These are phyloP conservation scores for Camellia lanceoleosa DNA, from an alignment of 148 eudicot species.

Conservation along the genomic window DNA sequence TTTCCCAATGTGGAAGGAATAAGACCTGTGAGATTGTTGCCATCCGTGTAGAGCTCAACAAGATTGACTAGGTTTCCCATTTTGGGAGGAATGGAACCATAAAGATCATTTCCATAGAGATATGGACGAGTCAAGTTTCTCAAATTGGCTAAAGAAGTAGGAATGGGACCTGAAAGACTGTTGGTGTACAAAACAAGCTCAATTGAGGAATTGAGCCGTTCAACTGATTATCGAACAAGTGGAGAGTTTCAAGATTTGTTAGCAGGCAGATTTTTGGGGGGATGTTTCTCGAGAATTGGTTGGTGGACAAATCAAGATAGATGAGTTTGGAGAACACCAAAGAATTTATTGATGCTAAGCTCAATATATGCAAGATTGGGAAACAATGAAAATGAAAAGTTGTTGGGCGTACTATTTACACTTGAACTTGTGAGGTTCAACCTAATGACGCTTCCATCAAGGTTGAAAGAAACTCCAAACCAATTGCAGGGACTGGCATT, in stretches of 20 bases:
- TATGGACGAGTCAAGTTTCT: neutral
- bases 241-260: slow-evolving; percentile 25
- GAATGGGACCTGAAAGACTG: slow-evolving; percentile 15
- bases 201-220: slow-evolving; percentile 17
- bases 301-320: slow-evolving; percentile 5
- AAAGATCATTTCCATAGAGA: neutral
- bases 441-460: slow-evolving; percentile 25
- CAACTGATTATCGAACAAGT: slow-evolving; percentile 20
- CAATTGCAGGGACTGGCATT: slow-evolving; percentile 34
- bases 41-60: neutral
- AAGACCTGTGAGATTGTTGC: neutral
- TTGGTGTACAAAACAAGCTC: slow-evolving; percentile 6
- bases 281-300: slow-evolving; percentile 34
- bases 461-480: slow-evolving; percentile 36
- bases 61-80: neutral
- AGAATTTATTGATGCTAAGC: slow-evolving; percentile 36
- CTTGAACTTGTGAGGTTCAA: slow-evolving; percentile 22
- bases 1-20: neutral
- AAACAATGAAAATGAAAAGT: slow-evolving; percentile 33
- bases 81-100: slow-evolving; percentile 20
- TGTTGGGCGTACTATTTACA: slow-evolving; percentile 27
- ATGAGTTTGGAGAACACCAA: slow-evolving; percentile 17
- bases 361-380: slow-evolving; percentile 32
- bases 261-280: slow-evolving; percentile 35
- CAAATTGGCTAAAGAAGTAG: slow-evolving; percentile 14